Evolutionary conservation across 345 rosid genomes (phyloP).

Genomic region (Rhodamnia argentea): DNA sequence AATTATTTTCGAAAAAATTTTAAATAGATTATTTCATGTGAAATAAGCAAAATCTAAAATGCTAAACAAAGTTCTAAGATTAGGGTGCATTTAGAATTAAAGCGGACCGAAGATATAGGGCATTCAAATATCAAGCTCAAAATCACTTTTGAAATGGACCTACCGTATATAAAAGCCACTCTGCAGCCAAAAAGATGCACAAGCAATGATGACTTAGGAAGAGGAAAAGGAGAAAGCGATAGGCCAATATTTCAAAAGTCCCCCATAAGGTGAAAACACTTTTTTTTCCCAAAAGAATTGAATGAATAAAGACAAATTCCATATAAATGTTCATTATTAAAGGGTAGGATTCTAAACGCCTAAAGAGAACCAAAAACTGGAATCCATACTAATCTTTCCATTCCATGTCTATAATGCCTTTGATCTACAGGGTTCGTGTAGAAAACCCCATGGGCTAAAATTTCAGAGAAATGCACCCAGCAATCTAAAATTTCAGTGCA

Average conservation of each 20-base stretch:
- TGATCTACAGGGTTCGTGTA: neutral
- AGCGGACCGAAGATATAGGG: neutral
- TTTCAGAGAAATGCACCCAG: neutral
- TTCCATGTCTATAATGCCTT: neutral
- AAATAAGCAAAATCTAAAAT: too few relatives aligned
- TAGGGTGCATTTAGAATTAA: neutral
- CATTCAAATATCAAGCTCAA: neutral
- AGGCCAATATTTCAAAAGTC: neutral
- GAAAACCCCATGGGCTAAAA: neutral
- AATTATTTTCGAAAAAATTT: too few relatives aligned
- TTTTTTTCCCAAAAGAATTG: neutral
- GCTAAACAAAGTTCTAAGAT: neutral
- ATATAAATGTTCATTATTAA: neutral
- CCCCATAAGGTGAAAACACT: neutral
- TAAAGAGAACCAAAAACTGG: neutral
- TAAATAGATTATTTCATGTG: too few relatives aligned
- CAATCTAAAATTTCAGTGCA: neutral
- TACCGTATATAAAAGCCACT: neutral
- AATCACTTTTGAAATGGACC: neutral
- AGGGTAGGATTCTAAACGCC: neutral
- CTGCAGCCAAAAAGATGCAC: neutral
- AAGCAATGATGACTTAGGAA: neutral
- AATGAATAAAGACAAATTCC: neutral
- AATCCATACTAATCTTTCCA: neutral
- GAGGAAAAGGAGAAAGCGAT: neutral